Conservation (phyloP, 1,139 yeast species). For the Zhuliangozyma blackwelliae region DNA sequence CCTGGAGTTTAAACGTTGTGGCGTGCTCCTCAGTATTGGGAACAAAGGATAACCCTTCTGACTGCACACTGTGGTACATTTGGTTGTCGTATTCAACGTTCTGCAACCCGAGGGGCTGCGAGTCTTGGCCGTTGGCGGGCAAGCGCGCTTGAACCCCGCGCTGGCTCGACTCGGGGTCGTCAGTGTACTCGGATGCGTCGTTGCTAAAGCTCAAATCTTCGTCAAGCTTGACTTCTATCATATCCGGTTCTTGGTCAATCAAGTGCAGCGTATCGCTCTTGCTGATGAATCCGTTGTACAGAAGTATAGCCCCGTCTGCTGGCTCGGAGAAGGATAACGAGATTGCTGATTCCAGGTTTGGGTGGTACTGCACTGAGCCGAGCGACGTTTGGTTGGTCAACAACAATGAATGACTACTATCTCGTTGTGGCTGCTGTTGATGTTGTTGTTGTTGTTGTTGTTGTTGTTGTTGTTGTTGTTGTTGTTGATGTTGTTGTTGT, state of each 20-base stretch:
- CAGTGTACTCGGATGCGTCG: neutral
- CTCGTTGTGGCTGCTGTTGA: no score
- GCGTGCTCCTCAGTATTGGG: conserved; percentile 9
- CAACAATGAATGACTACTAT: no score
- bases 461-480: conserved; percentile 1
- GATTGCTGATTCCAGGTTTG: no score
- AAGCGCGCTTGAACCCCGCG: conserved; percentile 4
- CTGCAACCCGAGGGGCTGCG: conserved; percentile 4
- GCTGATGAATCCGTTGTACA: conserved; percentile 2
- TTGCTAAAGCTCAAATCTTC: conserved; percentile 3
- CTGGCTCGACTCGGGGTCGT: neutral
- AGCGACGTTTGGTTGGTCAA: no score
- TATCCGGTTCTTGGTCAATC: conserved; percentile 10
- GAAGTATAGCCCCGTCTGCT: conserved; percentile 3
- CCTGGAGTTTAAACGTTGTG: conserved; percentile 19
- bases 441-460: neutral
- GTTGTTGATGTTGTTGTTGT: conserved; percentile 1
- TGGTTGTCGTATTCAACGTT: conserved; percentile 5
- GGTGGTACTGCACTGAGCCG: no score
- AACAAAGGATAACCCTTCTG: conserved; percentile 7
- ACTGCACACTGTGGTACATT: conserved; percentile 2
- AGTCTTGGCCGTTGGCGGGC: conserved; percentile 3
- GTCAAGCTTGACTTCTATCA: conserved; percentile 8
- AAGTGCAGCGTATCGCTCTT: conserved; percentile 1
- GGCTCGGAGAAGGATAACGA: conserved; percentile 1